Evolutionary conservation across 768 basidiomycete genomes (phyloP), one percentile per base, ranked within the genome.

Genomic region (Mycena rebaudengoi): DNA sequence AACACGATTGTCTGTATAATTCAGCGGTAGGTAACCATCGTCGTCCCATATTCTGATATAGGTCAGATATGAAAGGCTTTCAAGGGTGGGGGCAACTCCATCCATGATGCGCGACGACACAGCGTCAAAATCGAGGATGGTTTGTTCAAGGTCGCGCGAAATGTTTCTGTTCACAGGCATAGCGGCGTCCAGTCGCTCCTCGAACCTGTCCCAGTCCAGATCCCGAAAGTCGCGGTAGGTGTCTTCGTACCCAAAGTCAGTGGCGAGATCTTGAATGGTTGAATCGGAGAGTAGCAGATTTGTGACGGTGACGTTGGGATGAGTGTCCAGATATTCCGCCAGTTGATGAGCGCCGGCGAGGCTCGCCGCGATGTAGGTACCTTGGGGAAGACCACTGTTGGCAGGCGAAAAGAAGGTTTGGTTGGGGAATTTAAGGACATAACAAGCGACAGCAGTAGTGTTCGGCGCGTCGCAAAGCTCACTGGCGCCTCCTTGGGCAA

Each of bases 271-370:
- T 26, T 59, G 43, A 5, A 58, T 18, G 18, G 49, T 62, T 12
- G 64, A 57, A 50, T 65, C 67, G n/a, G 63, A 61, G 23, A 68
- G 30, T 10, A 68, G 44, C 4, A 62, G 32, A n/a, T 62, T 55
- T 0, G 39, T 44, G 5, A 68, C 60, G 25, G 23, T 45, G 14
- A 49, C 33, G 33, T 23, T 12, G 20, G 63, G 67, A 44, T 64
- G 49, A 3, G 46, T 40, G 35, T 68, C 63, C 6, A 65, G 54
- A 35, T 53, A 61, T 18, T 53, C 53, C 21, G 60, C 54, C 16
- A 68, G 58, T 51, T 61, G 21, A 12, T 29, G 30, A 7, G 41
- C 51, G 32, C 43, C 45, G 26, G 33, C 12, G 33, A 65, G 58
- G 23, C 58, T 56, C 2, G 55, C 23, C 3, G 59, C 54, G 25